Percentiles rank a stretch among this genome's conserved stretches.
Conservation (phyloP, 176 grass and related monocot genomes). For the Cymbopogon citratus region DNA sequence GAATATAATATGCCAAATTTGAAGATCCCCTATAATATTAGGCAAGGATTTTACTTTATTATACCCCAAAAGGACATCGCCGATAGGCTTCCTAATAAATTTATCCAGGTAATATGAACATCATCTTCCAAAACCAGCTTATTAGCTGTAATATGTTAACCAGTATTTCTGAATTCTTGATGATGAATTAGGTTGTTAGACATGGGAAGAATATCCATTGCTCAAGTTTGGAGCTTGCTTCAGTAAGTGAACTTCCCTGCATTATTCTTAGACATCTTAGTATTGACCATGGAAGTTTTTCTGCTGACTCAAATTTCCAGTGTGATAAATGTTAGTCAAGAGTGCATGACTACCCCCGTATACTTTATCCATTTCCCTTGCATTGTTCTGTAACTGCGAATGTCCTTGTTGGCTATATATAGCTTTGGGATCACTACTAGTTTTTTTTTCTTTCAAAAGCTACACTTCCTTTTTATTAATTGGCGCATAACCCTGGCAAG, state of each 20-base stretch:
- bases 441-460: neutral
- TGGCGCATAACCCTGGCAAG: neutral
- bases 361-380: neutral
- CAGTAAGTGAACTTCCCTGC: slow-evolving; percentile 51
- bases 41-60: slow-evolving; percentile 86
- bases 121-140: slow-evolving; percentile 28
- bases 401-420: slow-evolving; percentile 14
- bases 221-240: slow-evolving; percentile 95
- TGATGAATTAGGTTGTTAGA: slow-evolving; percentile 71
- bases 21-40: slow-evolving; percentile 75
- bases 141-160: slow-evolving; percentile 24
- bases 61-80: slow-evolving; percentile 83
- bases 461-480: slow-evolving; percentile 17
- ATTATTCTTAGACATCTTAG: neutral
- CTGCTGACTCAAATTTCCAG: slow-evolving; percentile 7
- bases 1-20: slow-evolving; percentile 89
- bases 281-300: neutral
- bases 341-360: neutral
- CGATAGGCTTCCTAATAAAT: slow-evolving; percentile 76
- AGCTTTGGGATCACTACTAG: neutral
- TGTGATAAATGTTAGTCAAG: slow-evolving; percentile 13
- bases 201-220: slow-evolving; percentile 95
- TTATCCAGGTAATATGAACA: slow-evolving; percentile 68
- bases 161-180: slow-evolving; percentile 18
- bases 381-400: neutral